phyloP scores from a whole-genome alignment of 2,329 filamentous ascomycete species.

The Scolecobasidium constrictum region DNA sequence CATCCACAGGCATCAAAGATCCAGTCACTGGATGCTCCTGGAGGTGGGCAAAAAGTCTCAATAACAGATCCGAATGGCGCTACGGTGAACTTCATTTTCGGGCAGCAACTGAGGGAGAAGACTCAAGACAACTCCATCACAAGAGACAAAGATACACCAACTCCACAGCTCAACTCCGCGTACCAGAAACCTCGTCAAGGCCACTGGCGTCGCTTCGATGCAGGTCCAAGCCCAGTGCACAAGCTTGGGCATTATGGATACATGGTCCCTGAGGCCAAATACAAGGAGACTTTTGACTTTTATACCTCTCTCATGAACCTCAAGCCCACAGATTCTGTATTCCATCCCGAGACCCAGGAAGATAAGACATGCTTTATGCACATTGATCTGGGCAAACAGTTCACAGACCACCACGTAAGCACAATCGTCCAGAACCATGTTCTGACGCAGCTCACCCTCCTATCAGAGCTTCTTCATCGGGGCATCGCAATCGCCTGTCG shows the following conservation, averaged over 20 bases:
- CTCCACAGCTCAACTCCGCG: neutral
- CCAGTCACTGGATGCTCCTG: neutral
- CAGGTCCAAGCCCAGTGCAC: neutral
- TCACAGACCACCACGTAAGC: neutral
- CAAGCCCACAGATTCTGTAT: neutral
- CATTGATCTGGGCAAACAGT: neutral
- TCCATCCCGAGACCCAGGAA: neutral
- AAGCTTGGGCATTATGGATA: neutral
- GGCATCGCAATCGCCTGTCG: neutral
- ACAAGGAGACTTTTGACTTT: neutral
- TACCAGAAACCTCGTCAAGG: neutral
- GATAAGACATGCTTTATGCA: neutral
- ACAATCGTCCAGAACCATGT: too few relatives aligned
- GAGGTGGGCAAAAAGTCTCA: neutral
- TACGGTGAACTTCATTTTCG: neutral
- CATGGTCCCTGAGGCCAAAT: neutral
- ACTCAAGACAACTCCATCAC: conserved; percentile 15
- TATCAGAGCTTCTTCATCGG: neutral
- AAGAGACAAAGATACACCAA: neutral
- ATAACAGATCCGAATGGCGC: neutral
- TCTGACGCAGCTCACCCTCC: too few relatives aligned
- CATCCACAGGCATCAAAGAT: neutral
- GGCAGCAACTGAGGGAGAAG: conserved; percentile 22
- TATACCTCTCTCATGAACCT: neutral
- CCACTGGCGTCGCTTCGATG: neutral